These are phyloP conservation scores for Saccharomycopsis amapae DNA, from an alignment of 805 yeast genomes.

Conservation along the genomic window DNA sequence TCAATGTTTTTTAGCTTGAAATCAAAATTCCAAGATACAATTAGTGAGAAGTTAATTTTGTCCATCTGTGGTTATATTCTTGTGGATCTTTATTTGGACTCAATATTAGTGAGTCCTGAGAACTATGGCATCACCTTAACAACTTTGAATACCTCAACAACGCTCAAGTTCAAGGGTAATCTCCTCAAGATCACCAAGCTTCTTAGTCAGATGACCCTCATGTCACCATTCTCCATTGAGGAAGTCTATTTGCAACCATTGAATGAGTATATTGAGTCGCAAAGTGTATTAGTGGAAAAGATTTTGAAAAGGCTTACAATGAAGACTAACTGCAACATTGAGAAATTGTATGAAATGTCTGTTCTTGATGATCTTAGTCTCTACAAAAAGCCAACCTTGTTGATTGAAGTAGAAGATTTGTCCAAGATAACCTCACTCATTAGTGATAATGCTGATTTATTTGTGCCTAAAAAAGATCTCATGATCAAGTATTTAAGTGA, in stretches of 20 bases:
- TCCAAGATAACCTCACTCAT: slow-evolving; percentile 34
- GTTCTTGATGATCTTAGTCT: slow-evolving; percentile 64
- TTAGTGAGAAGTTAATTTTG: slow-evolving; percentile 38
- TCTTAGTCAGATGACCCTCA: slow-evolving; percentile 55
- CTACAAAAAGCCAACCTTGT: slow-evolving; percentile 35
- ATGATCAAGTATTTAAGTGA: slow-evolving; percentile 3
- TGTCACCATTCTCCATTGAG: slow-evolving; percentile 55
- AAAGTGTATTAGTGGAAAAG: slow-evolving; percentile 39
- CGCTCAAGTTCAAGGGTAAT: slow-evolving; percentile 34
- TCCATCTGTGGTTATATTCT: slow-evolving; percentile 62
- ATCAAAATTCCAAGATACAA: slow-evolving; percentile 48
- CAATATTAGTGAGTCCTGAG: slow-evolving; percentile 45
- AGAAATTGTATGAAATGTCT: slow-evolving; percentile 50
- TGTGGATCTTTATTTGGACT: slow-evolving; percentile 44
- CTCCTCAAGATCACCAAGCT: slow-evolving; percentile 50
- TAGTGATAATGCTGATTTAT: slow-evolving; percentile 23
- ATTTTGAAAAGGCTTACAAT: slow-evolving; percentile 40
- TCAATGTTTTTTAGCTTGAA: slow-evolving; percentile 36
- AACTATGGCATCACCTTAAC: slow-evolving; percentile 44
- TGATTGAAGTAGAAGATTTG: slow-evolving; percentile 36
- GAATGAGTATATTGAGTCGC: slow-evolving; percentile 58
- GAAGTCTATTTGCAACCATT: slow-evolving; percentile 72
- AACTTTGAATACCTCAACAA: slow-evolving; percentile 12
- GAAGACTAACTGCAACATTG: slow-evolving; percentile 47
- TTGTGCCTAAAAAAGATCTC: not conserved